These are phyloP conservation scores for Selaginella tamariscina DNA, from an alignment of 75 land plant species.

Conservation along the genomic window DNA sequence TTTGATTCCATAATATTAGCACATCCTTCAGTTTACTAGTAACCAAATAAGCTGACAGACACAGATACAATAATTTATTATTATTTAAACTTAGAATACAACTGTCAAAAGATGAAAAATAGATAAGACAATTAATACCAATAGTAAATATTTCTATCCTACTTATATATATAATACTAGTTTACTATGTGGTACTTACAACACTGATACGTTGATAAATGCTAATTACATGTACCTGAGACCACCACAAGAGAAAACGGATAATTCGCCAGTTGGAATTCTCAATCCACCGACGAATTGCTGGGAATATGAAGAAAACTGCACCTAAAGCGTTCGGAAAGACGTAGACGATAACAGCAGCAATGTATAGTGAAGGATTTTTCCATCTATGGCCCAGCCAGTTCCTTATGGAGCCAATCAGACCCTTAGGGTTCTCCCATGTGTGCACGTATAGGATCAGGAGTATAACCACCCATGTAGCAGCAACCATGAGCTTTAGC, in stretches of 20 bases:
- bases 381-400: conserved; percentile 7
- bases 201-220: neutral
- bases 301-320: neutral
- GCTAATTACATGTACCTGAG: neutral
- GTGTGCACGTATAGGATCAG: neutral
- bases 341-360: conserved; percentile 8
- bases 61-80: neutral
- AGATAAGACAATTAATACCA: neutral
- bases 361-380: neutral
- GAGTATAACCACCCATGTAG: conserved; percentile 10
- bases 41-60: neutral
- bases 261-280: conserved; percentile 5
- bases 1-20: neutral
- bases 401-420: neutral
- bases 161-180: neutral
- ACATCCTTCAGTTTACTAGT: neutral
- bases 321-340: conserved; percentile 9
- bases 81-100: neutral
- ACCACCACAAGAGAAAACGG: conserved; percentile 7
- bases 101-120: neutral
- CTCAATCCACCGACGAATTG: neutral
- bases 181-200: neutral
- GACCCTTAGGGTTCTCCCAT: conserved; percentile 7
- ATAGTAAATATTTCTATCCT: neutral
- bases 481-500: neutral